Base-by-base conservation (phyloP, 495 filamentous ascomycete species). In the Aspergillus affinis region DNA sequence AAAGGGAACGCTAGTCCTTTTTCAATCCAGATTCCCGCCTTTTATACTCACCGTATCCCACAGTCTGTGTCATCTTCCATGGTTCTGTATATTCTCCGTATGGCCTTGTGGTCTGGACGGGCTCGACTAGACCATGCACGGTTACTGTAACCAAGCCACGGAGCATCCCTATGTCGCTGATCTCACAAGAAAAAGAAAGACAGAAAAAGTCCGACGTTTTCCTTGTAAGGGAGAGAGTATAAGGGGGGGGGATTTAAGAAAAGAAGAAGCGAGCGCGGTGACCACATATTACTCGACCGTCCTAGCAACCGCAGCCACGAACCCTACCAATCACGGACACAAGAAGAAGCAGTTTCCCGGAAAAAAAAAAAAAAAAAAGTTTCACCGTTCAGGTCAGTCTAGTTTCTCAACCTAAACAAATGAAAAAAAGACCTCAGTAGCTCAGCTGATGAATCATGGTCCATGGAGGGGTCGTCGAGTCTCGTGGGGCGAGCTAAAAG, bases 401-500 rank as follows among this genome's bases (percentile, higher is more conserved):
- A 55, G 53, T 55, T 41, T 15, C 53, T 15, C 53, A 45, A 44
- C 19, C 32, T 20, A 45, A 21, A 19, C 44, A 54, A 44, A 47
- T n/a, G 44, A 48, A 26, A 48, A 48, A 55, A 61, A 48, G 48
- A 50, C 12, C 41, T 27, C 21, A 49, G 36, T 45, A 51, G 46
- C 65, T 68, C 63, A 68, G 61, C 60, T 65, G 61, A 60, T 59
- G 49, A 53, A 51, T 51, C 44, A 61, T 26, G 23, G 23, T 26
- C 23, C 23, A 26, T 60, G 63, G 67, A 64, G 64, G 63, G 54
- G 54, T 49, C 27, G 18, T 55, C 17, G 50, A 61, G 46, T 47
- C 23, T 57, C 59, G 61, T 58, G 66, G 68, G 65, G 63, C 66
- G 51, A 63, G 55, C 61, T 70, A 68, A 65, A 59, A 13, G 61